These are phyloP conservation scores for Danielozyma ontarioensis DNA, from an alignment of 805 yeast species.

Conservation along the genomic window DNA sequence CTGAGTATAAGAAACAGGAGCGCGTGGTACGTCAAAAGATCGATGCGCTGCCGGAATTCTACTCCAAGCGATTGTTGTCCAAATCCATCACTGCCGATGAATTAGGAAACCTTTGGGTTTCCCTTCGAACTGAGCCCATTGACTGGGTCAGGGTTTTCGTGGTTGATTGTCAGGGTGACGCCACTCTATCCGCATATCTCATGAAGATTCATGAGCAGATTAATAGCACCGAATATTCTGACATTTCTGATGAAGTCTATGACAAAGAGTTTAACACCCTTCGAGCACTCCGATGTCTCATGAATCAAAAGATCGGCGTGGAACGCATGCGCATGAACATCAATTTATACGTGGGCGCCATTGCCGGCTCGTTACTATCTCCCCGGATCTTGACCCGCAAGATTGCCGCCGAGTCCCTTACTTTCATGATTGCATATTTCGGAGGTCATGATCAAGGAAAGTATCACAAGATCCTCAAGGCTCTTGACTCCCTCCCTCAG, in stretches of 20 bases:
- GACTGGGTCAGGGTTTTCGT: slow-evolving; percentile 78
- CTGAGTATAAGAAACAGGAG: slow-evolving; percentile 59
- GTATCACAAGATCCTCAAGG: slow-evolving; percentile 52
- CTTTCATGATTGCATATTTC: slow-evolving; percentile 40
- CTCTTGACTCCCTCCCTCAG: slow-evolving; percentile 41
- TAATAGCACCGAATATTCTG: slow-evolving; percentile 15
- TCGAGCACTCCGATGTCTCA: slow-evolving; percentile 69
- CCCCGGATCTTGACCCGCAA: slow-evolving; percentile 72
- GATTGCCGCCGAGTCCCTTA: slow-evolving; percentile 72
- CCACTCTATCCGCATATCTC: slow-evolving; percentile 61
- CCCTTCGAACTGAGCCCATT: slow-evolving; percentile 81
- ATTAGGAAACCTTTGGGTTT: slow-evolving; percentile 82
- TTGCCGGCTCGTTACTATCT: slow-evolving; percentile 70
- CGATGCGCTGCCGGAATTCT: slow-evolving; percentile 51
- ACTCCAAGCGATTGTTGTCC: slow-evolving; percentile 68
- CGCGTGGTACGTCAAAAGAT: slow-evolving; percentile 13
- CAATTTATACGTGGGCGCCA: slow-evolving; percentile 46
- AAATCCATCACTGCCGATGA: slow-evolving; percentile 64
- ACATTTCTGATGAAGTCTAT: slow-evolving; percentile 45
- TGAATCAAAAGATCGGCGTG: slow-evolving; percentile 61
- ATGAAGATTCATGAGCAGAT: slow-evolving; percentile 46
- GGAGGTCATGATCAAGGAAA: slow-evolving; percentile 28
- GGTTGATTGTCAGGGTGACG: slow-evolving; percentile 71
- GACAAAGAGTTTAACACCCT: slow-evolving; percentile 75
- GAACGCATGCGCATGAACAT: slow-evolving; percentile 47